A percentile compares a stretch with the other conserved stretches of the same genome.
Evolutionary conservation across 148 eudicot species (phyloP).

Genomic region (Rhododendron molle): DNA sequence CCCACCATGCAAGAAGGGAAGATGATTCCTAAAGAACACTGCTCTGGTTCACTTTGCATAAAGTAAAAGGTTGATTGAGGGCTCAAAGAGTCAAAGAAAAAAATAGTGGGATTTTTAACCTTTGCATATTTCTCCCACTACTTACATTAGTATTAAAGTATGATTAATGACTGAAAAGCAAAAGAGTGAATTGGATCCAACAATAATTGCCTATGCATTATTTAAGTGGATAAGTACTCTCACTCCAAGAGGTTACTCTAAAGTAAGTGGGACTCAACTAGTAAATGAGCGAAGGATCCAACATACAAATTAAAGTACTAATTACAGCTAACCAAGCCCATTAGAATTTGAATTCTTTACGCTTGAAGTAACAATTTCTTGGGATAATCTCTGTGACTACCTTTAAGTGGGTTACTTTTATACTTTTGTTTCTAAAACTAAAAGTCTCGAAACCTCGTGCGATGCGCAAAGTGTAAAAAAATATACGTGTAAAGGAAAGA

Average conservation of each 20-base stretch:
- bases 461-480: accelerated
- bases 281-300: neutral
- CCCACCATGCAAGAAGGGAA: neutral
- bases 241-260: neutral
- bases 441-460: neutral
- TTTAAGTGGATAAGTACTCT: neutral
- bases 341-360: neutral
- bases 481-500: no score
- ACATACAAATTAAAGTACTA: neutral
- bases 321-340: neutral
- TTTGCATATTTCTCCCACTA: neutral
- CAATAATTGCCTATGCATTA: neutral
- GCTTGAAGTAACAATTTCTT: neutral
- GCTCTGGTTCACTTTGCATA: neutral
- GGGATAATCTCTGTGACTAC: neutral
- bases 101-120: neutral
- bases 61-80: neutral
- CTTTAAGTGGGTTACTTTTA: neutral
- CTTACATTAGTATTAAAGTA: neutral
- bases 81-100: neutral
- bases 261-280: neutral
- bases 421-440: no score
- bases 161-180: neutral
- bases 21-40: neutral
- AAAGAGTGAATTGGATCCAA: neutral